These are phyloP conservation scores for Candida adriatica DNA, from an alignment of 805 yeast genomes.

Conservation along the genomic window DNA sequence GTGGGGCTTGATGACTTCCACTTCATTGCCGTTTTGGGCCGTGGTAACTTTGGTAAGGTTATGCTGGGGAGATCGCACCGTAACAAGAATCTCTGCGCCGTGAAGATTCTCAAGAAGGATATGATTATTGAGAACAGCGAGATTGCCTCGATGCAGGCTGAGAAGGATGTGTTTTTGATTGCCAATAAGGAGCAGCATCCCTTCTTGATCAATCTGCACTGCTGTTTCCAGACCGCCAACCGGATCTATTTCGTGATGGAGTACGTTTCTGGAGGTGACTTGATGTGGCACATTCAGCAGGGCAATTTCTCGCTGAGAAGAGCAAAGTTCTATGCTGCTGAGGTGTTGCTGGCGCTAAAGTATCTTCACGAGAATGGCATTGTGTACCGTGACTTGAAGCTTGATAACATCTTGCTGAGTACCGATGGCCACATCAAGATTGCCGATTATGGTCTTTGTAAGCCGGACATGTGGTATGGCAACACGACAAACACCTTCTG, in stretches of 20 bases:
- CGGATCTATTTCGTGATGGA: slow-evolving; percentile 98
- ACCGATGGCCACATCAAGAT: slow-evolving; percentile 91
- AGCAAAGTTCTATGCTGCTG: slow-evolving; percentile 97
- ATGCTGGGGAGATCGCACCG: slow-evolving; percentile 93
- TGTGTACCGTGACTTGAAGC: slow-evolving; percentile 90
- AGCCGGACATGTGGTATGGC: slow-evolving; percentile 84
- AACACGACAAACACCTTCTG: slow-evolving; percentile 90
- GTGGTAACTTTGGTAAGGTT: slow-evolving; percentile 98
- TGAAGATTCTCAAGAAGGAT: slow-evolving; percentile 93
- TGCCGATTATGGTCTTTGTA: slow-evolving; percentile 96
- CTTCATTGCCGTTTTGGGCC: slow-evolving; percentile 90
- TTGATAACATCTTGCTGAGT: slow-evolving; percentile 88
- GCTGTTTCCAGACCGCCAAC: slow-evolving; percentile 97
- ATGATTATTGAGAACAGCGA: slow-evolving; percentile 94
- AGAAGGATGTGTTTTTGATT: slow-evolving; percentile 79
- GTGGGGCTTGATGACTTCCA: slow-evolving; percentile 94
- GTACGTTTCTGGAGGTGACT: slow-evolving; percentile 94
- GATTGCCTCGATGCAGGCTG: slow-evolving; percentile 90
- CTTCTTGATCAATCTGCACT: slow-evolving; percentile 80
- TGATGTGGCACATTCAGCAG: slow-evolving; percentile 99
- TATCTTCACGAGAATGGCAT: slow-evolving; percentile 95
- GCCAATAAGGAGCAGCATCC: slow-evolving; percentile 91
- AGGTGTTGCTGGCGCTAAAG: slow-evolving; percentile 83
- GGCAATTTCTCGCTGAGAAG: slow-evolving; percentile 81
- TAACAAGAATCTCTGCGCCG: slow-evolving; percentile 80